These are phyloP conservation scores for Tripterygium wilfordii DNA, from an alignment of 177 flowering plant species.

Conservation along the genomic window DNA sequence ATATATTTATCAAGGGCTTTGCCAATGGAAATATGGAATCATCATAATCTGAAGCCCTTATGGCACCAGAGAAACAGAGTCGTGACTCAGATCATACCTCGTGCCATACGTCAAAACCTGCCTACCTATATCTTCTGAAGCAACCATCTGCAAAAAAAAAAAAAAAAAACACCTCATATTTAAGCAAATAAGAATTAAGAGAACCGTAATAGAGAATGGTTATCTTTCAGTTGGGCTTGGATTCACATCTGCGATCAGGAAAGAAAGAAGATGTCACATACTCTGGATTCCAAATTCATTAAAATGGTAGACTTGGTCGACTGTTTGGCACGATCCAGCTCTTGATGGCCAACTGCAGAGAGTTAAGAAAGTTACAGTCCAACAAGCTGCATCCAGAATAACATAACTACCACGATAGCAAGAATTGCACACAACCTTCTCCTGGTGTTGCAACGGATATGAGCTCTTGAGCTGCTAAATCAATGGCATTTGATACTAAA, in stretches of 20 bases:
- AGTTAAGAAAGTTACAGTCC: too few relatives aligned
- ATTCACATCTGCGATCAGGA: neutral
- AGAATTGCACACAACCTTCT: constrained; percentile 40
- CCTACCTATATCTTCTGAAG: constrained; percentile 62
- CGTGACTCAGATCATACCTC: constrained; percentile 30
- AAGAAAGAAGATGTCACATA: constrained; percentile 27
- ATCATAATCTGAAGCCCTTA: too few relatives aligned
- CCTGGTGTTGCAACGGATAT: constrained; percentile 59
- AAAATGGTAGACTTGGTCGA: constrained; percentile 81
- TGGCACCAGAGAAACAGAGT: too few relatives aligned
- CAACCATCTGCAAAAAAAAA: constrained; percentile 41
- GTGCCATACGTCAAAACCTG: constrained; percentile 67
- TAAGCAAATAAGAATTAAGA: too few relatives aligned
- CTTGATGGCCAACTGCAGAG: constrained; percentile 46
- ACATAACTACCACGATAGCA: constrained; percentile 1
- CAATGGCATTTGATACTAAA: constrained; percentile 63
- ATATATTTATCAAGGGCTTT: too few relatives aligned
- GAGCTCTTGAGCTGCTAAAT: constrained; percentile 64
- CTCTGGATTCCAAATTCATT: constrained; percentile 96
- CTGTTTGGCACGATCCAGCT: constrained; percentile 82
- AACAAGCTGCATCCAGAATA: neutral
- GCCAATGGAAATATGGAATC: too few relatives aligned
- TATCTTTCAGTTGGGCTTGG: too few relatives aligned
- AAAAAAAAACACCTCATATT: neutral
- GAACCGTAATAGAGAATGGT: too few relatives aligned